phyloP scores from a whole-genome alignment of 768 basidiomycete species.

The Tephrocybe sp. region DNA sequence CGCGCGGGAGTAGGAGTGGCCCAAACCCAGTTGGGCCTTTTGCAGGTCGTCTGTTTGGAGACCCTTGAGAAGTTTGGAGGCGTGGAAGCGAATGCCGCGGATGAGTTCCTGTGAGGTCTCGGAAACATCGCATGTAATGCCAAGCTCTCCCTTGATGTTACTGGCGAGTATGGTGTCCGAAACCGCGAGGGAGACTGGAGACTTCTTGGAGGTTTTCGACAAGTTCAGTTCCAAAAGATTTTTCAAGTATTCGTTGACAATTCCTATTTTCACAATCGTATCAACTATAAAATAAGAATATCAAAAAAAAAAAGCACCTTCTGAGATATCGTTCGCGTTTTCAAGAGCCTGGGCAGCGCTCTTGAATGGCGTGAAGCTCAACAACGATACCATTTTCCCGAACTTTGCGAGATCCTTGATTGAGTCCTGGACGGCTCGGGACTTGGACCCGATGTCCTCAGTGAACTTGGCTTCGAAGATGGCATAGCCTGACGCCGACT shows the following conservation, averaged over 20 bases:
- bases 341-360: slow-evolving; percentile 91
- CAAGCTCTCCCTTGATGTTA: slow-evolving; percentile 70
- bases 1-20: slow-evolving; percentile 95
- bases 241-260: slow-evolving; percentile 80
- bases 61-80: slow-evolving; percentile 83
- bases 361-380: slow-evolving; percentile 93
- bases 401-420: slow-evolving; percentile 88
- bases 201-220: slow-evolving; percentile 69
- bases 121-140: slow-evolving; percentile 76
- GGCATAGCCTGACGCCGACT: slow-evolving; percentile 92
- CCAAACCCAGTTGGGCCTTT: slow-evolving; percentile 94
- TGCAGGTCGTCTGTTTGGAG: slow-evolving; percentile 85
- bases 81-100: slow-evolving; percentile 91
- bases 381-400: slow-evolving; percentile 84
- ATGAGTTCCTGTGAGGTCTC: slow-evolving; percentile 82
- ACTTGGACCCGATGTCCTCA: slow-evolving; percentile 84
- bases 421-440: slow-evolving; percentile 77
- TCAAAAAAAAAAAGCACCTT: slow-evolving; percentile 54
- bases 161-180: slow-evolving; percentile 72
- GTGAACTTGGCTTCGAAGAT: slow-evolving; percentile 84
- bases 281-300: slow-evolving; percentile 3
- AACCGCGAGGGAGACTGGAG: slow-evolving; percentile 72
- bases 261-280: slow-evolving; percentile 44
- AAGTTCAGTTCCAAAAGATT: slow-evolving; percentile 87
- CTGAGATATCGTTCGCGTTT: slow-evolving; percentile 94